A percentile compares a stretch with the other conserved stretches of the same genome.
These are phyloP conservation scores for Calycina marina DNA, from an alignment of 2,329 filamentous ascomycete genomes.

Conservation along the genomic window DNA sequence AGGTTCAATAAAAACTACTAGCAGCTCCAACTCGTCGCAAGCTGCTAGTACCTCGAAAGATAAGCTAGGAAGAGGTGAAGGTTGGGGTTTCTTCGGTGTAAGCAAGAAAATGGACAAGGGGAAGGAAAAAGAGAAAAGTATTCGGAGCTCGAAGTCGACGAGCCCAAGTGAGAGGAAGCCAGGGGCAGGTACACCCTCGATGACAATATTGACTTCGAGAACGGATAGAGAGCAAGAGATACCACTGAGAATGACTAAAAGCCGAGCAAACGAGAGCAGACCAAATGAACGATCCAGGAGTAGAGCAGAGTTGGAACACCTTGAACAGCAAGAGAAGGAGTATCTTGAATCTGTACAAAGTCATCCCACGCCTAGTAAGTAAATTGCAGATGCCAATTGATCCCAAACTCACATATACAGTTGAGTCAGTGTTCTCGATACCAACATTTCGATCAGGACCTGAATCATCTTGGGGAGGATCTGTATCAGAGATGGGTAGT, in stretches of 20 bases:
- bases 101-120: background rate
- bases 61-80: background rate
- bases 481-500: constrained; percentile 18
- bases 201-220: too few species aligned
- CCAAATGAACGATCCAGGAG: background rate
- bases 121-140: too few species aligned
- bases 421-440: constrained; percentile 32
- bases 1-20: constrained; percentile 4
- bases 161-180: too few species aligned
- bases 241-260: background rate
- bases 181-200: too few species aligned
- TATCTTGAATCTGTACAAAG: constrained; percentile 8
- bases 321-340: constrained; percentile 1
- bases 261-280: background rate
- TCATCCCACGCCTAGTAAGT: constrained; percentile 14
- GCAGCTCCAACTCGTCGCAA: background rate
- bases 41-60: constrained; percentile 5
- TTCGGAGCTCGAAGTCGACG: too few species aligned
- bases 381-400: constrained; percentile 5
- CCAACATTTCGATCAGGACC: constrained; percentile 26
- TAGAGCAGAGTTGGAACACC: background rate
- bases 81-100: background rate
- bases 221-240: too few species aligned
- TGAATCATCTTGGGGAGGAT: constrained; percentile 21
- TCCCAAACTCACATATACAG: constrained; percentile 7